Evolutionary conservation across 352 stramenopile genomes (phyloP).

Genomic region (Elongisporangium undulatum): DNA sequence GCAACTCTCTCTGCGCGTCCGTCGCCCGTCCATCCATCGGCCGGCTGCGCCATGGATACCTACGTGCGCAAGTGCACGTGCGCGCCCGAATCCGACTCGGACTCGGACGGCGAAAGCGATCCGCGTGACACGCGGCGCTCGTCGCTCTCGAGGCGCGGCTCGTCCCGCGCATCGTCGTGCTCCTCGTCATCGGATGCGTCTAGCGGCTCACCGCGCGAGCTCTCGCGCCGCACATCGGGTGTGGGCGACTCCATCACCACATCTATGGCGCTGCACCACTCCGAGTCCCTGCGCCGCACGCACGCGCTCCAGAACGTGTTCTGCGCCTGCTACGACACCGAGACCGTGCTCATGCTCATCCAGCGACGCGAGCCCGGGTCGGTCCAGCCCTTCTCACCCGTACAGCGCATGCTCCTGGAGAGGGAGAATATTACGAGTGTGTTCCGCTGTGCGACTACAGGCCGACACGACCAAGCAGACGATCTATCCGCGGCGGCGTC

Average conservation of each 20-base stretch:
- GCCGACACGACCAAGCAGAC: slow-evolving; percentile 2
- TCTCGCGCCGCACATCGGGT: slow-evolving; percentile 30
- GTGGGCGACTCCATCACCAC: slow-evolving; percentile 52
- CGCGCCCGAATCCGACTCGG: slow-evolving; percentile 59
- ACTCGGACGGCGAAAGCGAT: slow-evolving; percentile 60
- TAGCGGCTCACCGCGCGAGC: slow-evolving; percentile 24
- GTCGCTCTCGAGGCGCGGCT: slow-evolving; percentile 1
- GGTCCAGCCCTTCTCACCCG: slow-evolving; percentile 37
- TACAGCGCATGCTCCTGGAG: slow-evolving; percentile 64
- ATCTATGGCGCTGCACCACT: slow-evolving; percentile 71
- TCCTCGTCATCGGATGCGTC: slow-evolving; percentile 8
- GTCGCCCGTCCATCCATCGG: not conserved
- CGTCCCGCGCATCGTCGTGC: slow-evolving; percentile 3
- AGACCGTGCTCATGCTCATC: slow-evolving; percentile 58
- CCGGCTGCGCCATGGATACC: not conserved
- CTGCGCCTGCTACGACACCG: slow-evolving; percentile 69
- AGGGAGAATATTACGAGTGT: slow-evolving; percentile 54
- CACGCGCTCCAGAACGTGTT: slow-evolving; percentile 67
- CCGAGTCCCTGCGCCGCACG: slow-evolving; percentile 55
- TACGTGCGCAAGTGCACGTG: slow-evolving; percentile 58
- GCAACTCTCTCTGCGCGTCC: not conserved
- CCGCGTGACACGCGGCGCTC: not conserved
- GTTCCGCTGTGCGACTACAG: slow-evolving; percentile 52
- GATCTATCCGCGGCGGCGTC: not conserved
- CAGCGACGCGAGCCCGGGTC: slow-evolving; percentile 43